Percentiles rank a stretch among this genome's conserved stretches.
Evolutionary conservation across 2,329 filamentous ascomycete genomes (phyloP).

Genomic region (Venturia nashicola): DNA sequence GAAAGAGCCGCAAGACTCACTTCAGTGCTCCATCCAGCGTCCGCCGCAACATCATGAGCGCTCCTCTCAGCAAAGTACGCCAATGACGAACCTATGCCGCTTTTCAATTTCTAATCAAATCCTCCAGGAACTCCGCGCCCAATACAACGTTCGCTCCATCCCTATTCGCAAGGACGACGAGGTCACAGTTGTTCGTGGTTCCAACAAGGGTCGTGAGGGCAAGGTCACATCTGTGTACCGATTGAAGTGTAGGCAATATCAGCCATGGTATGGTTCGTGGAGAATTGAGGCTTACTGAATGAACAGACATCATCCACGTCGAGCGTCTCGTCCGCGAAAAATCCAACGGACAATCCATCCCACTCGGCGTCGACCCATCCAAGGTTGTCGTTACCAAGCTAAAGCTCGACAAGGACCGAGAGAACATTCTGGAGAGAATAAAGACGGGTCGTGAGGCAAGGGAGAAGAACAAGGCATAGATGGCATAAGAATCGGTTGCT

Average conservation of each 20-base stretch:
- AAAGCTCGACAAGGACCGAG: conserved; percentile 93
- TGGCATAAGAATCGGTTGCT: neutral
- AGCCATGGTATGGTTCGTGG: neutral
- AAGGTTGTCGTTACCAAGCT: conserved; percentile 98
- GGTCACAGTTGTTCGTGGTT: conserved; percentile 81
- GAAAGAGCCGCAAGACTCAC: conserved; percentile 99
- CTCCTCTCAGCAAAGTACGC: conserved; percentile 58
- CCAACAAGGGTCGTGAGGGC: conserved; percentile 96
- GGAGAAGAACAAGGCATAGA: conserved; percentile 23
- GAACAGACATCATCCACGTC: conserved; percentile 68
- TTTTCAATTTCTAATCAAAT: conserved; percentile 15
- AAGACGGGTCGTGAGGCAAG: conserved; percentile 63
- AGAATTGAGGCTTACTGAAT: neutral
- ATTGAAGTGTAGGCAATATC: conserved; percentile 32
- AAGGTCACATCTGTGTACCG: conserved; percentile 97
- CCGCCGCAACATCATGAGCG: conserved; percentile 94
- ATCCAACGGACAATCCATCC: conserved; percentile 90
- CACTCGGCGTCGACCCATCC: conserved; percentile 86
- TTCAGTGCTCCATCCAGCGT: conserved; percentile 90
- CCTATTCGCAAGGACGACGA: conserved; percentile 59
- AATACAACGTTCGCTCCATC: conserved; percentile 96
- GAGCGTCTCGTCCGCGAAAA: conserved; percentile 97
- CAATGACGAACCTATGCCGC: neutral
- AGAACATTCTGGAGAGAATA: conserved; percentile 78
- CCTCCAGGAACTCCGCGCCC: conserved; percentile 79